Base-by-base conservation (phyloP, 106 monocot species). In the Xerophyta viscosa region DNA sequence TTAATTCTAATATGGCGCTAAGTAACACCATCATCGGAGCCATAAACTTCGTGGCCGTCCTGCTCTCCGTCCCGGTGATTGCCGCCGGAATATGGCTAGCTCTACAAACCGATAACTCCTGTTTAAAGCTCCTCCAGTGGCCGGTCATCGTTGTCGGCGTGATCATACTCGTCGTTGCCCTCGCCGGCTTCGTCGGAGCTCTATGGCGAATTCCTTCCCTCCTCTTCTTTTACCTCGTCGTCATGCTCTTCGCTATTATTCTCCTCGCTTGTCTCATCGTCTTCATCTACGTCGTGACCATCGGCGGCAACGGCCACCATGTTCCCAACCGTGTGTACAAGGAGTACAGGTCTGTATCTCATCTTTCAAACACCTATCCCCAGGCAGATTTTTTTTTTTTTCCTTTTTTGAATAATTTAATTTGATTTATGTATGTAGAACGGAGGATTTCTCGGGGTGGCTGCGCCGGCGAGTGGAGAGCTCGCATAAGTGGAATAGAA, bases 11-110 rank as follows among this genome's bases (percentile, higher is more conserved):
- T 33, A 81, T 80, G 80, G 74, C 80, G 8, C 70, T 80, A 52
- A 77, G 64, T 68, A 70, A 71, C 56, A 70, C 61, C 15, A 22
- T 80, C 20, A 43, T 90, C 6, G 90, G 80, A 6, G 73, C 42
- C 9, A 74, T 84, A 41, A 84, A 84, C 77, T 74, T 84, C 41
- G 67, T 56, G 0, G 77, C 80, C 21, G 36, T 69, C 46, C 68
- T 90, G 19, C 80, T 90, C 39, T 84, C 90, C 47, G 53, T 90
- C 58, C 90, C 90, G n/a, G 48, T 90, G 49, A 71, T 90, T 57
- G 77, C 70, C 13, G 65, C 77, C 21, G 90, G 90, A 27, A 77
- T 90, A 47, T 90, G 84, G 80, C 80, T 90, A 30, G 63, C 90
- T 20, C 62, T 65, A 8, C 67, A 84, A 31, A 11, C 68, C 2